Conservation (phyloP, 352 stramenopile species). For the Globisporangium orthogonon region DNA sequence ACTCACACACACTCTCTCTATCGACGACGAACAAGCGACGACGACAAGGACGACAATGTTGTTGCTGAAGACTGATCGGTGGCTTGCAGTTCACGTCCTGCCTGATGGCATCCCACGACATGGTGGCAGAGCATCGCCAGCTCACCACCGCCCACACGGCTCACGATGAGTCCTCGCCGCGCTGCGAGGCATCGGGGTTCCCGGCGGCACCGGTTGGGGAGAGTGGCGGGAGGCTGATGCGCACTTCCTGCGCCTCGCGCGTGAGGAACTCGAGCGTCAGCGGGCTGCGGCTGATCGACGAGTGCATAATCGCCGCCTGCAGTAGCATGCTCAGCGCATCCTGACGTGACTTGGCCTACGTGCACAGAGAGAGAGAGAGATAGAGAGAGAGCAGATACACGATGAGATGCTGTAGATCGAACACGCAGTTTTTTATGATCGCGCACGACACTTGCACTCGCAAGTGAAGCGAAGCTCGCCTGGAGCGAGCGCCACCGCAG, state of each 20-base stretch:
- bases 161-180: constrained; percentile 36
- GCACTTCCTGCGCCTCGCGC: constrained; percentile 61
- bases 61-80: no score
- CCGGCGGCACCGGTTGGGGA: constrained; percentile 30
- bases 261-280: constrained; percentile 78
- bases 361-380: background rate
- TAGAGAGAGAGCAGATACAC: background rate
- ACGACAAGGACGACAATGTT: no score
- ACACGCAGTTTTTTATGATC: no score
- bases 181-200: constrained; percentile 22
- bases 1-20: no score
- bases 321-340: constrained; percentile 75
- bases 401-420: background rate
- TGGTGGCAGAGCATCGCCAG: no score
- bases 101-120: no score
- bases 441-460: background rate
- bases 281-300: constrained; percentile 55
- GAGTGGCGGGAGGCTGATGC: constrained; percentile 71
- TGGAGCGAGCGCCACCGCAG: background rate
- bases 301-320: constrained; percentile 81
- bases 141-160: no score
- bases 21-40: no score
- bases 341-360: constrained; percentile 56
- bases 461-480: no score
- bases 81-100: no score